These are phyloP conservation scores for Pleurotus pulmonarius DNA, from an alignment of 768 basidiomycete genomes.

Conservation along the genomic window DNA sequence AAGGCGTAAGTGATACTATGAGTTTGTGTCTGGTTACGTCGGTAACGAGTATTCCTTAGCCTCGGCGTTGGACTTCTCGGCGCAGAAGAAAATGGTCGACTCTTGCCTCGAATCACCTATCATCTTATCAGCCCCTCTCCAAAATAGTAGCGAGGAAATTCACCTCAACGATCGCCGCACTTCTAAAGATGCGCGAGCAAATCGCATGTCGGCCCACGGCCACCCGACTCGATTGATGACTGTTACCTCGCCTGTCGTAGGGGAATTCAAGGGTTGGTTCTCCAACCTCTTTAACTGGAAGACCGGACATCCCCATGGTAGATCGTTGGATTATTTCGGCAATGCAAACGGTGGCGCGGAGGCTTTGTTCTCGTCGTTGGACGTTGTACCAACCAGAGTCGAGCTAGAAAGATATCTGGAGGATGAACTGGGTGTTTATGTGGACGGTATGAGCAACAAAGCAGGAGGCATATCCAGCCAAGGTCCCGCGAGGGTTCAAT, in stretches of 20 bases:
- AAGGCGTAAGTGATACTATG: conserved; percentile 42
- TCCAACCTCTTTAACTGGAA: conserved; percentile 95
- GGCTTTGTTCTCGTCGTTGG: conserved; percentile 53
- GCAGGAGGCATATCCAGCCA: conserved; percentile 13
- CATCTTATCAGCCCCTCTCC: conserved; percentile 31
- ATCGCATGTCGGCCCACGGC: conserved; percentile 4
- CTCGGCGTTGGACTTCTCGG: conserved; percentile 51
- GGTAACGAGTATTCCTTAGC: conserved; percentile 29
- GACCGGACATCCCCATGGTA: conserved; percentile 32
- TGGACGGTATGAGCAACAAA: conserved; percentile 31
- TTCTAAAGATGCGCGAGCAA: conserved; percentile 10
- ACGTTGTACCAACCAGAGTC: conserved; percentile 56
- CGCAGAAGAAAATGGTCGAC: conserved; percentile 45
- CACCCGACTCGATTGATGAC: conserved; percentile 30
- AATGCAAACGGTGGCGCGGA: conserved; percentile 8
- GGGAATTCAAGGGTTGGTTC: conserved; percentile 91
- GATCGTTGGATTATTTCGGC: conserved; percentile 29
- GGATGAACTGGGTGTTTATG: conserved; percentile 52
- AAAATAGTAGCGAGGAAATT: neutral
- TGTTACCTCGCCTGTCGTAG: conserved; percentile 63
- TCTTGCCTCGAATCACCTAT: conserved; percentile 46
- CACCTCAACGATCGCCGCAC: conserved; percentile 25
- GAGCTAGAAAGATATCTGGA: conserved; percentile 65
- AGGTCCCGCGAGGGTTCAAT: conserved; percentile 15
- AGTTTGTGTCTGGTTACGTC: conserved; percentile 8